Evolutionary conservation across 2,329 filamentous ascomycete species (phyloP).

Genomic region (Diplodia seriata): DNA sequence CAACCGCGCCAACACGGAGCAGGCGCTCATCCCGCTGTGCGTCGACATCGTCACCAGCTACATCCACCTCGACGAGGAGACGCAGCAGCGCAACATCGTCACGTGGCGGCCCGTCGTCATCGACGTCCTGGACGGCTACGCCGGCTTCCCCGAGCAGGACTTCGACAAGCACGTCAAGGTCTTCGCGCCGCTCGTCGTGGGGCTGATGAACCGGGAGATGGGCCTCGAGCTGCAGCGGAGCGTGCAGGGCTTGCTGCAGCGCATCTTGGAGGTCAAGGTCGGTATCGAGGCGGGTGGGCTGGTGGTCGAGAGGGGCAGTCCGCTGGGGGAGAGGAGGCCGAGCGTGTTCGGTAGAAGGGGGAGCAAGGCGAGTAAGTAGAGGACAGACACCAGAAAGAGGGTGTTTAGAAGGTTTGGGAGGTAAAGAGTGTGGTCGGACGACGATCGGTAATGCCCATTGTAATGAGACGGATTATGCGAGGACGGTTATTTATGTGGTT

Average conservation of each 20-base stretch:
- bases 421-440: not conserved
- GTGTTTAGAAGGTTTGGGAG: not conserved
- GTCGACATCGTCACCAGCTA: constrained; percentile 92
- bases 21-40: constrained; percentile 90
- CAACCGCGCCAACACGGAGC: constrained; percentile 83
- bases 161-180: constrained; percentile 80
- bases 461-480: constrained; percentile 3
- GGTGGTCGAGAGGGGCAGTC: constrained; percentile 14
- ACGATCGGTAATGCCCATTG: constrained; percentile 1
- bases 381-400: too few relatives aligned
- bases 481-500: not conserved
- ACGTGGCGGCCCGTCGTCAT: constrained; percentile 98
- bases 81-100: constrained; percentile 93
- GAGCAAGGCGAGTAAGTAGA: constrained; percentile 16
- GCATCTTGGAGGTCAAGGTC: constrained; percentile 72
- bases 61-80: constrained; percentile 87
- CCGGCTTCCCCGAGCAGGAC: constrained; percentile 79
- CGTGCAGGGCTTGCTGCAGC: constrained; percentile 76
- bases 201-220: constrained; percentile 82
- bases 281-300: constrained; percentile 18
- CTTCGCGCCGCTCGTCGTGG: constrained; percentile 87
- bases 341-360: constrained; percentile 28
- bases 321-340: constrained; percentile 25
- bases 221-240: constrained; percentile 78
- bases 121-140: constrained; percentile 92